A percentile compares a stretch with the other conserved stretches of the same genome.
phyloP scores from a whole-genome alignment of 2,329 filamentous ascomycete species.

The Phialophora macrospora region DNA sequence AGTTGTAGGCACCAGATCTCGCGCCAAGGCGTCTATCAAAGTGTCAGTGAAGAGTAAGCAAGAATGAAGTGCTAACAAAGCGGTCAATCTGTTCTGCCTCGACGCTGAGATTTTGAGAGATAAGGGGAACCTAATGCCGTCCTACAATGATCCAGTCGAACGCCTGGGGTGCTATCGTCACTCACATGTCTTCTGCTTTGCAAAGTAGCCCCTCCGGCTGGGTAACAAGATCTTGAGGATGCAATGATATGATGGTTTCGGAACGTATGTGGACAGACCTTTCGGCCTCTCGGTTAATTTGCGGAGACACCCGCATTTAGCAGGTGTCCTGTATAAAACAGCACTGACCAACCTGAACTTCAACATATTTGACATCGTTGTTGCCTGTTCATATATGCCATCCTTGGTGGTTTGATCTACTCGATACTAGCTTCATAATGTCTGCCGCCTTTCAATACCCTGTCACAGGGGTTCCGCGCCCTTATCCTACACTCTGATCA shows the following conservation, averaged over 20 bases:
- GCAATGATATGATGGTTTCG: neutral
- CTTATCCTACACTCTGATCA: no score
- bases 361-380: no score
- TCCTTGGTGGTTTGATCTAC: no score
- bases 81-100: neutral
- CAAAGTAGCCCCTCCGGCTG: neutral
- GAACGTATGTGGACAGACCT: no score
- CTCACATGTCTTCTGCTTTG: neutral
- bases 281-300: no score
- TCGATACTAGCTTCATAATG: no score
- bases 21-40: constrained; percentile 3
- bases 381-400: no score
- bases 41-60: neutral
- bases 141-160: neutral
- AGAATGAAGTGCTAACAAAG: neutral
- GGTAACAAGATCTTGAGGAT: neutral
- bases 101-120: neutral
- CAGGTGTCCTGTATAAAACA: no score
- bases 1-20: neutral
- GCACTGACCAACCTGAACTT: no score
- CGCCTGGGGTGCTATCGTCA: neutral
- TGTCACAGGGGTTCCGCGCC: no score
- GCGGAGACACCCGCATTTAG: no score
- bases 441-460: no score
- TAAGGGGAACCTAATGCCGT: neutral